These are phyloP conservation scores for Cladophialophora bantiana DNA, from an alignment of 2,329 filamentous ascomycete species.

Conservation along the genomic window DNA sequence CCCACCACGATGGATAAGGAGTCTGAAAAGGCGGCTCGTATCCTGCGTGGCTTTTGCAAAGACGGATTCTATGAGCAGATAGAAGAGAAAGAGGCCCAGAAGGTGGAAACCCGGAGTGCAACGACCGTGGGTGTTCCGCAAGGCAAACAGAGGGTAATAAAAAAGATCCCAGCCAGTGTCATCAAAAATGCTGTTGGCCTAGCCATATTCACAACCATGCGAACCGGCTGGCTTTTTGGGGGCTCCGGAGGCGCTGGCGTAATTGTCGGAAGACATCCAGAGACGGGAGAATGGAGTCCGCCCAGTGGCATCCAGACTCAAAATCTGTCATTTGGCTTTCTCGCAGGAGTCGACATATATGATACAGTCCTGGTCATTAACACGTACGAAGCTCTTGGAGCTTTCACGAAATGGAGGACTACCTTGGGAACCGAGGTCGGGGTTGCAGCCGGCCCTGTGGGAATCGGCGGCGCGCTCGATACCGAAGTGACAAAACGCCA, in stretches of 20 bases:
- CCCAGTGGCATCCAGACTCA: conserved; percentile 91
- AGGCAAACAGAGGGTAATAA: conserved; percentile 69
- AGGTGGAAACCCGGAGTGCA: conserved; percentile 45
- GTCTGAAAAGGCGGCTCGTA: conserved; percentile 88
- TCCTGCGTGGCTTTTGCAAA: conserved; percentile 87
- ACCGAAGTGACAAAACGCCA: conserved; percentile 71
- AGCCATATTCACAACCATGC: conserved; percentile 95
- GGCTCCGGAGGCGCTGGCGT: conserved; percentile 90
- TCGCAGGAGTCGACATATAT: conserved; percentile 92
- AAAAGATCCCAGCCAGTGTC: conserved; percentile 85
- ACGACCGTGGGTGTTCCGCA: conserved; percentile 52
- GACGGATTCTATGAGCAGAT: conserved; percentile 73
- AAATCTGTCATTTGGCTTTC: conserved; percentile 85
- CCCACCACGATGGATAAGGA: conserved; percentile 85
- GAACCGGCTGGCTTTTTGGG: conserved; percentile 88
- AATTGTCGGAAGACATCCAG: conserved; percentile 76
- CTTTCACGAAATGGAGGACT: conserved; percentile 79
- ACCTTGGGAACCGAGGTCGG: conserved; percentile 83
- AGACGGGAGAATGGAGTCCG: conserved; percentile 88
- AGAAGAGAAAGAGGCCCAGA: conserved; percentile 60
- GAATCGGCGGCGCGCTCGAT: conserved; percentile 76
- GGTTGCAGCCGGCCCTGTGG: conserved; percentile 76
- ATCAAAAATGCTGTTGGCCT: conserved; percentile 89
- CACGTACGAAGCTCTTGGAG: conserved; percentile 80
- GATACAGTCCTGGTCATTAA: conserved; percentile 95